Evolutionary conservation across 2,329 filamentous ascomycete genomes (phyloP), one percentile per base, ranked within the genome.

Genomic region (Sordariomycetes sp.): DNA sequence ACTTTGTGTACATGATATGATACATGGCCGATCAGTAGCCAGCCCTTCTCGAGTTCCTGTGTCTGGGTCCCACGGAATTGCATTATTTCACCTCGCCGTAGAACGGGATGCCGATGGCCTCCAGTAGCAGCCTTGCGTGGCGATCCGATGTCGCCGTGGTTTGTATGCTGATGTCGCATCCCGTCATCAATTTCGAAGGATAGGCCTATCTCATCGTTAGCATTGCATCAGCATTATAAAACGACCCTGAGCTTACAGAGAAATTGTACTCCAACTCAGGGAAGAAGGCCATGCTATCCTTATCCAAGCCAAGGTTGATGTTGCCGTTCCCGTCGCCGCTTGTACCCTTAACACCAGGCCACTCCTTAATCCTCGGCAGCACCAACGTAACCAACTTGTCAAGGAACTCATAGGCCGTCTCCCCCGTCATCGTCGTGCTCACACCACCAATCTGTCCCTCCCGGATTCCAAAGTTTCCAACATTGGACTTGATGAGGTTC

Each of bases 211-310:
- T 8, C 26, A 19, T 2, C 6, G 30, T 49, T 41, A 51, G 35
- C n/a, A n/a, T n/a, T n/a, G n/a, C n/a, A n/a, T n/a, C n/a, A 14
- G 27, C 21, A 3, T 8, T 30, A 49, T 39, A 52, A 34, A 12
- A 23, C 23, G 4, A 10, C 24, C 8, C 12, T 15, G 15, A 7
- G 72, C 84, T 72, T 63, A 94, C 86, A 61, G 94, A 86, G 53
- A 92, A 94, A 65, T 94, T 95, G 48, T 86, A 77, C 59, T 95
- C 88, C 30, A 98, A 75, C 64, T 98, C 92, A 0, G 92, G 92
- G 63, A 96, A 98, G 44, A 85, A 66, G 33, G 82, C 77, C 48
- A 94, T 77, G 46, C 82, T 76, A 38, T 86, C 79, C 5, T 80
- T 69, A 11, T 70, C 71, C 47, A 98, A 68, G 45, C 92, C 92